Conservation (phyloP, 495 filamentous ascomycete species). For the Lindgomyces ingoldianus region DNA sequence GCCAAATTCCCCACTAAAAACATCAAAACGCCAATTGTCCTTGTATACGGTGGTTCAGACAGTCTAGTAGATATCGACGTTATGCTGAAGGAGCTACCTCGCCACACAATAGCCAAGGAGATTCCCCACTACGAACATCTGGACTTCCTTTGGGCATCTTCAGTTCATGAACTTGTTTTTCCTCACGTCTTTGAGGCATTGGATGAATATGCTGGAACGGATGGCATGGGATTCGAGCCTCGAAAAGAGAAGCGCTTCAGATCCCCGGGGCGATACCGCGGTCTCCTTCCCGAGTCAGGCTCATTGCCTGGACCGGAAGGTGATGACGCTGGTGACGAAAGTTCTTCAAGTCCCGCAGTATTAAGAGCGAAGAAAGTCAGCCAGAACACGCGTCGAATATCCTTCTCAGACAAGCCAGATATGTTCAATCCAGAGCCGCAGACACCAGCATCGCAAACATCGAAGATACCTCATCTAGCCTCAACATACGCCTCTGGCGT, state of each 20-base stretch:
- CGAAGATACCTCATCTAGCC: constrained; percentile 21
- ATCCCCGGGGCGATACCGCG: constrained; percentile 19
- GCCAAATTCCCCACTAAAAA: constrained; percentile 95
- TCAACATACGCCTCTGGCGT: constrained; percentile 12
- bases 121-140: constrained; percentile 93
- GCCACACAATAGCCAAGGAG: constrained; percentile 76
- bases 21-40: constrained; percentile 91
- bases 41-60: constrained; percentile 90
- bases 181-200: constrained; percentile 86
- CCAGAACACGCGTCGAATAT: constrained; percentile 24
- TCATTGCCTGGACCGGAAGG: constrained; percentile 23
- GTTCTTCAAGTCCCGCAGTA: constrained; percentile 20
- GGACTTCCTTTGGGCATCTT: constrained; percentile 92
- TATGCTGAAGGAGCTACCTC: constrained; percentile 85
- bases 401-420: neutral
- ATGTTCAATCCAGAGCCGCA: constrained; percentile 12
- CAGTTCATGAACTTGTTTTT: constrained; percentile 81
- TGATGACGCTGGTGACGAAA: constrained; percentile 32
- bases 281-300: constrained; percentile 24
- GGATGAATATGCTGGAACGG: constrained; percentile 46
- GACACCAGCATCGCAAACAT: neutral
- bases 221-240: neutral
- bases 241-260: constrained; percentile 24
- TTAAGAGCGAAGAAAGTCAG: constrained; percentile 23
- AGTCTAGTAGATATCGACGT: constrained; percentile 92